Conservation (phyloP, 305 asterid species). For the Plantago lanceolata region DNA sequence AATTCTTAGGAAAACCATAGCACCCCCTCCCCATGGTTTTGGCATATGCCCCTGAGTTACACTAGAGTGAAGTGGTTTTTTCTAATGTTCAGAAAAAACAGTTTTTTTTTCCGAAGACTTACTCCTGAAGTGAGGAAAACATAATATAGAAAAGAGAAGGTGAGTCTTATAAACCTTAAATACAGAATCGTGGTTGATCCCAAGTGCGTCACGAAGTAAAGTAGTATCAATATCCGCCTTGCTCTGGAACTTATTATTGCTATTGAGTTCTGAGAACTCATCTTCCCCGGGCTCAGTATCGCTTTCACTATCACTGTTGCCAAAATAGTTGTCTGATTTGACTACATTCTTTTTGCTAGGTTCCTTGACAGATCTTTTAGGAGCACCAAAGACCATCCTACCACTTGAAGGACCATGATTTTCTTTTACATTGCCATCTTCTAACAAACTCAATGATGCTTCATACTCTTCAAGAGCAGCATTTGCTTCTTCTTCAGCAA, state of each 20-base stretch:
- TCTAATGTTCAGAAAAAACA: too few species aligned
- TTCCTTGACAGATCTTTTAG: conserved; percentile 44
- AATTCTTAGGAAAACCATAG: too few species aligned
- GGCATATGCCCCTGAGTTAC: too few species aligned
- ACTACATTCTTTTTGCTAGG: conserved; percentile 28
- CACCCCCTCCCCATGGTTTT: too few species aligned
- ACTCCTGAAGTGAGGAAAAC: too few species aligned
- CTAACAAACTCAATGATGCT: conserved; percentile 56
- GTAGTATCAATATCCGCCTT: conserved; percentile 55
- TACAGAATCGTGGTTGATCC: conserved; percentile 46
- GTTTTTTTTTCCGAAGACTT: too few species aligned
- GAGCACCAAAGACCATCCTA: conserved; percentile 73
- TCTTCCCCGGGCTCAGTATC: conserved; percentile 42
- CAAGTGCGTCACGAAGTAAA: conserved; percentile 62
- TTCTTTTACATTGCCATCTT: conserved; percentile 33
- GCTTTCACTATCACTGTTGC: conserved; percentile 70
- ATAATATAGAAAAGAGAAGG: conserved; percentile 10
- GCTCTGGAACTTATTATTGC: conserved; percentile 31
- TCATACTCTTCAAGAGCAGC: conserved; percentile 75
- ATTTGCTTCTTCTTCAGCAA: conserved; percentile 75
- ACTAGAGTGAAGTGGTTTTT: too few species aligned
- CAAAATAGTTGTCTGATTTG: conserved; percentile 52
- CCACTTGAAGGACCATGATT: conserved; percentile 46
- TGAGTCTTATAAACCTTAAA: conserved; percentile 51
- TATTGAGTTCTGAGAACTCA: conserved; percentile 31